Evolutionary conservation across 2,329 filamentous ascomycete genomes (phyloP).

Genomic region (Orbilia quercus): DNA sequence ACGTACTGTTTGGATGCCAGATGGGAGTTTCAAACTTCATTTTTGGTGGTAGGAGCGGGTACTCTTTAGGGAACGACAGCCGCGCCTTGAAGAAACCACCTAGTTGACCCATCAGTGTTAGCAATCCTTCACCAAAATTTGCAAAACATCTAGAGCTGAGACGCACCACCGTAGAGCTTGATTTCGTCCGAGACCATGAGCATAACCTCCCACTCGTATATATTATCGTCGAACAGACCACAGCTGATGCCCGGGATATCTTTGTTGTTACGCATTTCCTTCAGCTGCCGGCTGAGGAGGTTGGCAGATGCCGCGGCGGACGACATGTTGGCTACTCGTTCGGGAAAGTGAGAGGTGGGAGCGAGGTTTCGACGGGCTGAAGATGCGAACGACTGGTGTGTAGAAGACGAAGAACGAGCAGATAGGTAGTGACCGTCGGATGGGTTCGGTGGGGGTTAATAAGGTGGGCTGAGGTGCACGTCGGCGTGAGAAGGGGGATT

Average conservation of each 20-base stretch:
- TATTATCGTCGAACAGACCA: slow-evolving; percentile 83
- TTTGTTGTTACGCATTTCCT: slow-evolving; percentile 90
- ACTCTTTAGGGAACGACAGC: slow-evolving; percentile 83
- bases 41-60: slow-evolving; percentile 87
- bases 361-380: not conserved
- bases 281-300: slow-evolving; percentile 85
- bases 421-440: not conserved
- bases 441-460: not conserved
- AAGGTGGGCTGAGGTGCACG: not conserved
- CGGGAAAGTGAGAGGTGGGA: not conserved
- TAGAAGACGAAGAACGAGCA: not conserved
- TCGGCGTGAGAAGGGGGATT: not conserved
- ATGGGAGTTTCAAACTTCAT: slow-evolving; percentile 87
- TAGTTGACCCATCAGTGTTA: slow-evolving; percentile 62
- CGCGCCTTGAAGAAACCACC: slow-evolving; percentile 92
- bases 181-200: slow-evolving; percentile 97
- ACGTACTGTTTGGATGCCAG: slow-evolving; percentile 88
- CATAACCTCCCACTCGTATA: slow-evolving; percentile 99
- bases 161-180: slow-evolving; percentile 88
- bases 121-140: not conserved
- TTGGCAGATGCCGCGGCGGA: slow-evolving; percentile 70
- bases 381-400: not conserved
- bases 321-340: slow-evolving; percentile 27
- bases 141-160: not conserved
- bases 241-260: slow-evolving; percentile 95